Conservation (phyloP, 495 filamentous ascomycete genomes). For the Penicillium cinerascens region DNA sequence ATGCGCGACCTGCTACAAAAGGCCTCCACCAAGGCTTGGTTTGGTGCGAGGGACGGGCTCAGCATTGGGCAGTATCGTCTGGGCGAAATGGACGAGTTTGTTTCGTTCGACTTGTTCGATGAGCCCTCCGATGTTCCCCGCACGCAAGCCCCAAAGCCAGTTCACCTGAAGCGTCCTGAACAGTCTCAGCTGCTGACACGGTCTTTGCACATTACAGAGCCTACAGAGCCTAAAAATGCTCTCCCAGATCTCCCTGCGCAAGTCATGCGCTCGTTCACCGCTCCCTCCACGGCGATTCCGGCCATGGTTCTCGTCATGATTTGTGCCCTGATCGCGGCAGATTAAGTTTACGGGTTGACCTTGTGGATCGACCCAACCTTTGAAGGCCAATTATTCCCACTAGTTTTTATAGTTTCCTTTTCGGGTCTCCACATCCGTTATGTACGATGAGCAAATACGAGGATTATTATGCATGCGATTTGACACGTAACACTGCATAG, state of each 20-base stretch:
- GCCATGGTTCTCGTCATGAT: no score
- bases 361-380: no score
- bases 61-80: slow-evolving; percentile 12
- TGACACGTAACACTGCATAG: background rate
- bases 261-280: background rate
- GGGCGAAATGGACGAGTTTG: background rate
- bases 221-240: no score
- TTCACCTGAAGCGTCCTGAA: background rate
- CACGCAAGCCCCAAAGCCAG: background rate
- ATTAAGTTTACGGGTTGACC: no score
- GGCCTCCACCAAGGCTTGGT: slow-evolving; percentile 34
- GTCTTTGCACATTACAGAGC: no score
- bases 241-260: no score
- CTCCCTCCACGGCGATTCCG: background rate
- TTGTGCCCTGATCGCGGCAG: no score
- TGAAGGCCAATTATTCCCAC: no score
- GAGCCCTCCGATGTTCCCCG: background rate
- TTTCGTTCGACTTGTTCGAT: slow-evolving; percentile 2
- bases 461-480: background rate
- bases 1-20: slow-evolving; percentile 26
- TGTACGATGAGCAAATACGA: background rate
- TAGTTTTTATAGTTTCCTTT: no score
- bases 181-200: no score
- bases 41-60: slow-evolving; percentile 18
- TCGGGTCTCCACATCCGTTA: no score